Evolutionary conservation across 2,329 filamentous ascomycete species (phyloP).

Genomic region (Fusarium stilboides): DNA sequence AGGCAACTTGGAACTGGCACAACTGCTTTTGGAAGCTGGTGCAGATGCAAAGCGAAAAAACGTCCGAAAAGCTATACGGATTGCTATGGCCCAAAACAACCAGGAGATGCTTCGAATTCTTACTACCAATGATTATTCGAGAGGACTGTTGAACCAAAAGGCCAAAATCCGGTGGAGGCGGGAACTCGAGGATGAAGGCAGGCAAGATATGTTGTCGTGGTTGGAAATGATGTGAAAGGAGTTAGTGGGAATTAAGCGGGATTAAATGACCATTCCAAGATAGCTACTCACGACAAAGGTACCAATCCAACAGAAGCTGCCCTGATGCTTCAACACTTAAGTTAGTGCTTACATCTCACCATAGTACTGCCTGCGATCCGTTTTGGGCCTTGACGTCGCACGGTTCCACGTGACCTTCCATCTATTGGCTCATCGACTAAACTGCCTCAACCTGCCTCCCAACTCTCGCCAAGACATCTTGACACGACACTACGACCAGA

Average conservation of each 20-base stretch:
- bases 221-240: background rate
- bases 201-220: background rate
- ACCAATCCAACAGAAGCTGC: too few species aligned
- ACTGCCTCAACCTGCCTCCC: background rate
- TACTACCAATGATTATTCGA: background rate
- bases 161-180: background rate
- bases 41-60: background rate
- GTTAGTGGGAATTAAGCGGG: background rate
- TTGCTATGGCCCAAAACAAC: background rate
- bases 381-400: background rate
- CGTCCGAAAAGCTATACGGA: constrained; percentile 2
- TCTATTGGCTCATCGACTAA: background rate
- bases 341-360: background rate
- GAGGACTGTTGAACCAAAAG: background rate
- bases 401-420: constrained; percentile 2
- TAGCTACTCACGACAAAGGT: background rate
- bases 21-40: background rate
- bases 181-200: background rate
- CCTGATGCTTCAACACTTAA: background rate
- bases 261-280: too few species aligned
- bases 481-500: too few species aligned
- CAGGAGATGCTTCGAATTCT: background rate
- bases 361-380: background rate
- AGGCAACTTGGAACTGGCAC: background rate
- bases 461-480: background rate